Evolutionary conservation across 2,329 filamentous ascomycete species (phyloP).

Genomic region (Anthostomella pinea): DNA sequence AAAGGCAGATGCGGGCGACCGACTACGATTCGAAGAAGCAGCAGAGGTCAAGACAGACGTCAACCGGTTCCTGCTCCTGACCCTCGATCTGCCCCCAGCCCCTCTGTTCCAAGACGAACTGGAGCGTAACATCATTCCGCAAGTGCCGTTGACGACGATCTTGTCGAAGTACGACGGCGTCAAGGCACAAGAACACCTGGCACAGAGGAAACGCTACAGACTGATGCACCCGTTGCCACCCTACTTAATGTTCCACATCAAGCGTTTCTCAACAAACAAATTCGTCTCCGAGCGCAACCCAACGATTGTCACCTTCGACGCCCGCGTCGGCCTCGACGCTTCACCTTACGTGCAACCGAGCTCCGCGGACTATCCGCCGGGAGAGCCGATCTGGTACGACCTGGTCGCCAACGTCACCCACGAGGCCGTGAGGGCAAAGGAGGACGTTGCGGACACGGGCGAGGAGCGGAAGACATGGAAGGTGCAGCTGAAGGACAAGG

Average conservation of each 20-base stretch:
- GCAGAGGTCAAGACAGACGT: slow-evolving; percentile 74
- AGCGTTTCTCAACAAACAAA: slow-evolving; percentile 95
- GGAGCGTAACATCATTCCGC: slow-evolving; percentile 93
- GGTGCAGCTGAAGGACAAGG: slow-evolving; percentile 81
- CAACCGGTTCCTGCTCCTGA: slow-evolving; percentile 84
- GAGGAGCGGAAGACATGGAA: slow-evolving; percentile 92
- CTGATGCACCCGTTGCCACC: slow-evolving; percentile 88
- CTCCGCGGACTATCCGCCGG: slow-evolving; percentile 63
- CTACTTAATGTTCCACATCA: slow-evolving; percentile 90
- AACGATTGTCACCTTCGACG: slow-evolving; percentile 95
- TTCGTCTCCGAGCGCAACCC: slow-evolving; percentile 95
- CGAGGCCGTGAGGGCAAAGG: slow-evolving; percentile 72
- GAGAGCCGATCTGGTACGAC: slow-evolving; percentile 91
- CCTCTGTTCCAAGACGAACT: slow-evolving; percentile 95
- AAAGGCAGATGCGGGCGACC: slow-evolving; percentile 81
- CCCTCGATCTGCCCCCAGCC: slow-evolving; percentile 85
- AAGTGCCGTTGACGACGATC: slow-evolving; percentile 78
- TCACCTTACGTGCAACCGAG: slow-evolving; percentile 89
- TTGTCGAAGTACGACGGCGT: slow-evolving; percentile 91
- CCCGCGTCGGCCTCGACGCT: slow-evolving; percentile 76
- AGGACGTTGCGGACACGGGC: slow-evolving; percentile 84
- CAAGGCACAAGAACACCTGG: slow-evolving; percentile 81
- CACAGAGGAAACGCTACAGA: slow-evolving; percentile 84
- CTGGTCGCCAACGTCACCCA: slow-evolving; percentile 92
- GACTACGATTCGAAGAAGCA: slow-evolving; percentile 89